These are phyloP conservation scores for Cladosporium sp. DNA, from an alignment of 2,329 filamentous ascomycete species.

Conservation along the genomic window DNA sequence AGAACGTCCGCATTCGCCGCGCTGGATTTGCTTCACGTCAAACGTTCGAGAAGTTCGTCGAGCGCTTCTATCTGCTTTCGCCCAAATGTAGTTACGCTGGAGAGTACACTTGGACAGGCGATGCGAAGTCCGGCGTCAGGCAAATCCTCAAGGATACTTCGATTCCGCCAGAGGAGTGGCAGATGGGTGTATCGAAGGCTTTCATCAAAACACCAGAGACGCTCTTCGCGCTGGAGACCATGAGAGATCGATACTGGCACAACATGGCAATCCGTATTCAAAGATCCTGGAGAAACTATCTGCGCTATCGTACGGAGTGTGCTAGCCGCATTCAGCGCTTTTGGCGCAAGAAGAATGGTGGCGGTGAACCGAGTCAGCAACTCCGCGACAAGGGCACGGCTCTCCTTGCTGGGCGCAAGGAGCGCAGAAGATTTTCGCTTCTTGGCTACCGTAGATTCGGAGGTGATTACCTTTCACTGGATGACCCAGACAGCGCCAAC, in stretches of 20 bases:
- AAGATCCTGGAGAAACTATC: constrained; percentile 92
- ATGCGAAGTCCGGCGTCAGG: constrained; percentile 77
- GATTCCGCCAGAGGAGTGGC: constrained; percentile 91
- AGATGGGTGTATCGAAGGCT: constrained; percentile 93
- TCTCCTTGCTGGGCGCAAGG: constrained; percentile 78
- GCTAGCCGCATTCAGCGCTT: constrained; percentile 91
- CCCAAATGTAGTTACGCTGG: constrained; percentile 93
- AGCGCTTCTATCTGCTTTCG: constrained; percentile 92
- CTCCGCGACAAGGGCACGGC: constrained; percentile 83
- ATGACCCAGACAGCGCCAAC: constrained; percentile 51
- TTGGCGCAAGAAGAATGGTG: constrained; percentile 81
- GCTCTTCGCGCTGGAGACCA: constrained; percentile 90
- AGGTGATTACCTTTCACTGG: constrained; percentile 89
- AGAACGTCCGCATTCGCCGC: constrained; percentile 95
- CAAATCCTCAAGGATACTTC: constrained; percentile 96
- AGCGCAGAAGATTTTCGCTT: constrained; percentile 84
- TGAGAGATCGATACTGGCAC: constrained; percentile 98
- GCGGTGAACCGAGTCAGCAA: constrained; percentile 82
- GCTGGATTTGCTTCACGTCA: constrained; percentile 97
- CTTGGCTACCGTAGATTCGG: constrained; percentile 87
- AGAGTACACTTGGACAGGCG: constrained; percentile 93
- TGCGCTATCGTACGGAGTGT: constrained; percentile 86
- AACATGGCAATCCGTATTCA: constrained; percentile 99
- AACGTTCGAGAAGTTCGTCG: constrained; percentile 96
- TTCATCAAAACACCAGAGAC: constrained; percentile 99